A percentile compares a stretch with the other conserved stretches of the same genome.
Conservation (phyloP, 495 filamentous ascomycete genomes). For the Bathelium albidoporum region DNA sequence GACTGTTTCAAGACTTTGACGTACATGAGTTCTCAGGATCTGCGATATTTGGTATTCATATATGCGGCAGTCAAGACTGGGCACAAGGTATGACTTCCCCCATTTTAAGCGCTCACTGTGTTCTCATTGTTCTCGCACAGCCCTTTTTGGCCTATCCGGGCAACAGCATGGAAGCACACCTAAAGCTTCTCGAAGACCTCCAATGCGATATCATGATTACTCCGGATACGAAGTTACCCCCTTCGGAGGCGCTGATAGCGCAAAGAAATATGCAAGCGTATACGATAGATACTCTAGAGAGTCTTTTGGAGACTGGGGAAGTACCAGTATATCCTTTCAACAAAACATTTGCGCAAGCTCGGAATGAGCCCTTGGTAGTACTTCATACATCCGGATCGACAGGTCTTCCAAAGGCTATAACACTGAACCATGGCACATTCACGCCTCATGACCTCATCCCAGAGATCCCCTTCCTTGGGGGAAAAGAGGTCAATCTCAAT, state of each 20-base stretch:
- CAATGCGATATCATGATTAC: not conserved
- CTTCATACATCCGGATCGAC: slow-evolving; percentile 6
- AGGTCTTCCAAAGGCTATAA: slow-evolving; percentile 5
- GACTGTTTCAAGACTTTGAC: too few species aligned
- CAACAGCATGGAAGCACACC: not conserved
- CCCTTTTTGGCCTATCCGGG: not conserved
- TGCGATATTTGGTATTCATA: too few species aligned
- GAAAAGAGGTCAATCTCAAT: not conserved
- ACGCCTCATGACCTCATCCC: not conserved
- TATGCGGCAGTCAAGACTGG: too few species aligned
- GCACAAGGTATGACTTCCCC: too few species aligned
- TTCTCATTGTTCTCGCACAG: too few species aligned
- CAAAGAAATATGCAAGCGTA: not conserved
- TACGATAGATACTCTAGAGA: not conserved
- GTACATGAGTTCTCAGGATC: too few species aligned
- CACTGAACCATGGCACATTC: not conserved
- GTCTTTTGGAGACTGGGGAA: not conserved
- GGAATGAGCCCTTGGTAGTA: not conserved
- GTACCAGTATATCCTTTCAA: slow-evolving; percentile 2
- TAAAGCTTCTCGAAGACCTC: not conserved
- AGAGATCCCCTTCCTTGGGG: not conserved
- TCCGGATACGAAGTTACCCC: not conserved
- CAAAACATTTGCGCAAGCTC: not conserved
- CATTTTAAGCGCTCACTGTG: too few species aligned
- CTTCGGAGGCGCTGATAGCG: not conserved